Conservation (phyloP, 805 yeast genomes). For the Wickerhamiella azyma region DNA sequence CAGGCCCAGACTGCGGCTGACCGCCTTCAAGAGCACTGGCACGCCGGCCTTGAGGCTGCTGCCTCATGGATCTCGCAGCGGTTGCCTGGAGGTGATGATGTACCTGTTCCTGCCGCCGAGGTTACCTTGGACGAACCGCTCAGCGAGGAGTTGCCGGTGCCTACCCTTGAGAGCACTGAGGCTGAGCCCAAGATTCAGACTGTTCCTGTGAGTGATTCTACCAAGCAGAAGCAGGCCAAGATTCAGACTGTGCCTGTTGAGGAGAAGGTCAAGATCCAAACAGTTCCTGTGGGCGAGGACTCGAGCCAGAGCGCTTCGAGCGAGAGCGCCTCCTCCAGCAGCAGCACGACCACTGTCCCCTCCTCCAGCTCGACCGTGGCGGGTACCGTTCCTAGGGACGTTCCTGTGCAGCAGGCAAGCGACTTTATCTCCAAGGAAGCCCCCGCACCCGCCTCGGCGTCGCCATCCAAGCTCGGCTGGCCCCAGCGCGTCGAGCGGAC, state of each 20-base stretch:
- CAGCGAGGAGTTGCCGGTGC: neutral
- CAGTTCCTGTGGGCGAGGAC: neutral
- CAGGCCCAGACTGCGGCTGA: neutral
- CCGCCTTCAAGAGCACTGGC: neutral
- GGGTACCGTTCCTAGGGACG: neutral
- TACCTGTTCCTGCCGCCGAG: neutral
- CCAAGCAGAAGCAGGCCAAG: neutral
- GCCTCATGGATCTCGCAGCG: neutral
- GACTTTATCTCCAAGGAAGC: neutral
- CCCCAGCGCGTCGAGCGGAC: constrained; percentile 14
- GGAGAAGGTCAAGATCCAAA: neutral
- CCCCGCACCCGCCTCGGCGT: neutral
- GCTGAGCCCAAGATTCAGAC: neutral
- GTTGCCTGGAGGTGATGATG: neutral
- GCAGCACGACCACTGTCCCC: neutral
- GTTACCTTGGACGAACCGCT: neutral
- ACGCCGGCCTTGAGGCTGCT: neutral
- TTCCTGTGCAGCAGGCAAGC: neutral
- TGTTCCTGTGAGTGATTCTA: neutral
- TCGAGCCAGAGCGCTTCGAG: neutral
- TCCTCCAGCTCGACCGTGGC: neutral
- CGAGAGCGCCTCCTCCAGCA: neutral
- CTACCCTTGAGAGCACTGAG: neutral
- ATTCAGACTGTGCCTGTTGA: neutral
- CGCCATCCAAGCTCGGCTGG: constrained; percentile 10